Evolutionary conservation across 2,329 filamentous ascomycete species (phyloP), one percentile per base, ranked within the genome.

Genomic region (Pseudogymnoascus sp.): DNA sequence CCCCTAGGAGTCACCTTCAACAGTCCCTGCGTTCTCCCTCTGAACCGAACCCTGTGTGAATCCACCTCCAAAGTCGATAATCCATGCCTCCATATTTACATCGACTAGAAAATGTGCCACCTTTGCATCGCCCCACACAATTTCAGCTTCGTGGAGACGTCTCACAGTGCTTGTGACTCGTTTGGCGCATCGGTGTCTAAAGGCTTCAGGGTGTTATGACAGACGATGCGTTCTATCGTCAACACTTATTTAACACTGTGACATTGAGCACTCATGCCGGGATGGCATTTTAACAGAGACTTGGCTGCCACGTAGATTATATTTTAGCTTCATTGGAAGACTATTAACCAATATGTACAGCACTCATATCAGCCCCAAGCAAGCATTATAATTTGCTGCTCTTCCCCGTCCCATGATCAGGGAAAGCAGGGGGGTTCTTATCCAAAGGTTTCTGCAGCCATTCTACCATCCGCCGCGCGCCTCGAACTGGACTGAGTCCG

Each of bases 371-470:
- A 11, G 29, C 3, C 5, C 14, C 10, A 31, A 10, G 29, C n/a
- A 16, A 26, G 5, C 29, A 31, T 21, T 57, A 57, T 14, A 57
- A 34, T 36, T 57, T 57, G 29, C 51, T 57, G 29, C 51, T 57
- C 36, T 5, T 40, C 4, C 59, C 59, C 1, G 29, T 18, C 12
- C 39, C 36, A 61, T 61, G 59, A 26, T 40, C 21, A 26, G 59
- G 59, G 4, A 72, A 73, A 4, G 71, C 67, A 11, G 72, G 72
- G 18, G 71, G 69, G 14, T 66, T 65, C 3, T 69, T 51, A 42
- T 73, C 69, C 5, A 73, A 66, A 4, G 72, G 71, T 14, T 63
- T 37, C 45, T 71, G 68, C 29, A 73, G 66, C 71, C 71, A 73
- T 18, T 68, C 62, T 8, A 73, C 66, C 72, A 73, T 71, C 60